Evolutionary conservation across 2,329 filamentous ascomycete species (phyloP), one percentile per base, ranked within the genome.

Genomic region (Chaetomium sp.): DNA sequence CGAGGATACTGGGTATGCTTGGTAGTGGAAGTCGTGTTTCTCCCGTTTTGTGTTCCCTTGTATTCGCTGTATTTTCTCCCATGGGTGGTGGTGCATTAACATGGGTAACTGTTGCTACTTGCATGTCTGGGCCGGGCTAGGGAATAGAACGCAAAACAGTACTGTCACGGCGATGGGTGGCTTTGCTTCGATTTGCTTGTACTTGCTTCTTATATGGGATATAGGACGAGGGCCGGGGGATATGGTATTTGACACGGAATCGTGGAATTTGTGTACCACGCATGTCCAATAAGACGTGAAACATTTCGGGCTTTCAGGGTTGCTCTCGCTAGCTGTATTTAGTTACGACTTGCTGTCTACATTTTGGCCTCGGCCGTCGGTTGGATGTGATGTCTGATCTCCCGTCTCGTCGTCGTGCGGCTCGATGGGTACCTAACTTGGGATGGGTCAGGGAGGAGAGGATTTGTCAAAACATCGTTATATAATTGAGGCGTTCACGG

Each of bases 1-100:
- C 3, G 73, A 70, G 65, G 74, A 70, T 63, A 68, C 69, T 29
- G 68, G 66, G 65, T 67, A 27, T 19, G 21, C 9, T 12, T 23
- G 27, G 23, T 27, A n/a, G 38, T 19, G 6, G 38, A 2, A n/a
- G 16, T 33, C 3, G 33, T 23, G 21, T 56, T 9, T 25, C 27
- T 31, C 33, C n/a, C 21, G 2, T 10, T 42, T 19, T 23, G 4
- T 33, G 23, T 31, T n/a, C 55, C 8, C 4, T 33, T 58, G 10
- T 21, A 19, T 42, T 51, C 31, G 27, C 35, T 25, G 27, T 55
- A 27, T 55, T 35, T 33, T 55, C 8, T 16, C 29, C 23, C 29
- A 42, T 33, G 23, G 27, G 7, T 55, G 19, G 23, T 55, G 19
- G 23, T 55, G 50, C 50, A 53, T 50, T 27, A 13, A 6, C 38